Percentiles rank a stretch among this genome's conserved stretches.
These are phyloP conservation scores for Thalia dealbata DNA, from an alignment of 176 grass and related monocot genomes.

Conservation along the genomic window DNA sequence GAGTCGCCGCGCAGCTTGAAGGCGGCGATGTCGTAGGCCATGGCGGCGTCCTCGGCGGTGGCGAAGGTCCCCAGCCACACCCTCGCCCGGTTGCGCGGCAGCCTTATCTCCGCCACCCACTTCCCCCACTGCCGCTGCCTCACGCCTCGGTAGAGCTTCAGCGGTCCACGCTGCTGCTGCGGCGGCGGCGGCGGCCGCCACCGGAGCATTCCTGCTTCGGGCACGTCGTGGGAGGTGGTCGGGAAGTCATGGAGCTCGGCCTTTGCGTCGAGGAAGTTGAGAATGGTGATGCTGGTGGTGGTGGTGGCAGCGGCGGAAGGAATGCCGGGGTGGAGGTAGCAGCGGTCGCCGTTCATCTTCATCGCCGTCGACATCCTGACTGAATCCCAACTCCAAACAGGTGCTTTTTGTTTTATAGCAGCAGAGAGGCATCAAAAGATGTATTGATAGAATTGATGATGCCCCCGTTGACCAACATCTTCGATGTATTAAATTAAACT, in stretches of 20 bases:
- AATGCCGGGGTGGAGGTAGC: neutral
- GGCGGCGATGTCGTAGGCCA: slow-evolving; percentile 10
- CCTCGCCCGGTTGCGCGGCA: slow-evolving; percentile 5
- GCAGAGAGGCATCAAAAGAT: too few species aligned
- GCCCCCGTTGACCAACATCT: too few species aligned
- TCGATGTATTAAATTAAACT: too few species aligned
- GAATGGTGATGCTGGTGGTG: neutral
- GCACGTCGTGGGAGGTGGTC: neutral
- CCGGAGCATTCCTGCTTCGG: neutral
- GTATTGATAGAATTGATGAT: too few species aligned
- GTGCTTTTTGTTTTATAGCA: too few species aligned
- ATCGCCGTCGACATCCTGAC: neutral
- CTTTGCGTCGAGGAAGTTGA: neutral
- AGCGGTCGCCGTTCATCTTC: neutral
- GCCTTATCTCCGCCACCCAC: slow-evolving; percentile 14
- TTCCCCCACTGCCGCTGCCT: slow-evolving; percentile 10
- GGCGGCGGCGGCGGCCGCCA: neutral
- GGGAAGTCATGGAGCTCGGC: neutral
- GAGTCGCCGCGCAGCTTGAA: slow-evolving; percentile 10
- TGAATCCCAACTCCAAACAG: too few species aligned
- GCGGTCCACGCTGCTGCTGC: neutral
- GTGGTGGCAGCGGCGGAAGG: neutral
- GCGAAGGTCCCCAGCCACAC: slow-evolving; percentile 14
- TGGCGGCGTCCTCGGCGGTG: slow-evolving; percentile 11
- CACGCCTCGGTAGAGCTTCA: slow-evolving; percentile 9